These are phyloP conservation scores for Candida cerambycidarum DNA, from an alignment of 805 yeast species.

Conservation along the genomic window DNA sequence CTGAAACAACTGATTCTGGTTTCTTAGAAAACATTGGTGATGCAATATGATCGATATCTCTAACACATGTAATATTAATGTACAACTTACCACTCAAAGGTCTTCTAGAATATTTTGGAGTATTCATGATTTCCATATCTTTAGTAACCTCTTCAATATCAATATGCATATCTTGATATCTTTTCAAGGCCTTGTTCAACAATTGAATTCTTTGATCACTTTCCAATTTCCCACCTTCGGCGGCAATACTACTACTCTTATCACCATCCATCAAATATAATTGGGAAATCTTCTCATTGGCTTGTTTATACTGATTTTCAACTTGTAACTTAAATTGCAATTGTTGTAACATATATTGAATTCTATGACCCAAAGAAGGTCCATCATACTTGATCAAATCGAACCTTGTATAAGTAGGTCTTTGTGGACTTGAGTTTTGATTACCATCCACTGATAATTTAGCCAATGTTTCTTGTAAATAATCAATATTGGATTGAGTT, in stretches of 20 bases:
- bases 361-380: constrained; percentile 90
- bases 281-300: constrained; percentile 84
- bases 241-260: constrained; percentile 77
- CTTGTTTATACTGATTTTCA: constrained; percentile 89
- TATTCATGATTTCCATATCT: constrained; percentile 63
- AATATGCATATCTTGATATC: constrained; percentile 87
- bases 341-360: constrained; percentile 93
- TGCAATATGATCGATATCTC: constrained; percentile 92
- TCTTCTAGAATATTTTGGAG: constrained; percentile 74
- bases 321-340: constrained; percentile 91
- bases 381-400: constrained; percentile 91
- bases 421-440: constrained; percentile 1
- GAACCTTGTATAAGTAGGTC: constrained; percentile 60
- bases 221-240: constrained; percentile 83
- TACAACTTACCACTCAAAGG: constrained; percentile 81
- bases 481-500: constrained; percentile 87
- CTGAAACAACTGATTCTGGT: constrained; percentile 73
- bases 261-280: constrained; percentile 92
- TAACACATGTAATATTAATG: constrained; percentile 69
- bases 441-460: constrained; percentile 48
- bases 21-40: constrained; percentile 74
- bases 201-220: constrained; percentile 82
- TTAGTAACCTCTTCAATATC: constrained; percentile 64
- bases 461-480: constrained; percentile 72
- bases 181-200: constrained; percentile 76